Evolutionary conservation across 1,284 basidiomycete genomes (phyloP).

Genomic region (Hymenochaete sp.): DNA sequence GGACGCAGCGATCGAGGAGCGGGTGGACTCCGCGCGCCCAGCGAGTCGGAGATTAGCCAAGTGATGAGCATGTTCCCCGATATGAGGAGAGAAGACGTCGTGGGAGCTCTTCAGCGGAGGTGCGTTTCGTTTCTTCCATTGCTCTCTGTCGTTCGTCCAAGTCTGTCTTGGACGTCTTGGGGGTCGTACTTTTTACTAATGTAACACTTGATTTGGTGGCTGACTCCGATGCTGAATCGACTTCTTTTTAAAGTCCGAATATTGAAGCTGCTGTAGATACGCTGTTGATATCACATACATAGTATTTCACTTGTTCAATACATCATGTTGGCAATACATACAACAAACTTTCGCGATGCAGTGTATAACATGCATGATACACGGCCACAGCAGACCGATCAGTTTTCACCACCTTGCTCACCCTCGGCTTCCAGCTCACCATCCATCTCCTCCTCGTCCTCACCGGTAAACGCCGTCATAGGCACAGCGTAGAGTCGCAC

Average conservation of each 20-base stretch:
- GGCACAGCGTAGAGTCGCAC: constrained; percentile 93
- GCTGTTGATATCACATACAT: constrained; percentile 45
- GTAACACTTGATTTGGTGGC: neutral
- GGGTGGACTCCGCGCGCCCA: constrained; percentile 56
- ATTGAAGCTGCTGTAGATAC: constrained; percentile 76
- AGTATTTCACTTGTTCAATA: neutral
- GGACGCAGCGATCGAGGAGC: constrained; percentile 43
- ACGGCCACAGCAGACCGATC: constrained; percentile 1
- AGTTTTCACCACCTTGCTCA: constrained; percentile 32
- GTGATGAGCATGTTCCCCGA: constrained; percentile 79
- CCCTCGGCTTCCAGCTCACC: constrained; percentile 49
- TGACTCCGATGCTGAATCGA: constrained; percentile 7
- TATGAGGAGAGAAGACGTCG: constrained; percentile 63
- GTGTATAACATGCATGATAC: too few relatives aligned
- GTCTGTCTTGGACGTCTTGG: neutral
- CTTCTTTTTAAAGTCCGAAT: constrained; percentile 45
- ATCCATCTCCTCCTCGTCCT: constrained; percentile 48
- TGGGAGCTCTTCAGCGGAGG: constrained; percentile 76
- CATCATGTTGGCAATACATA: too few relatives aligned
- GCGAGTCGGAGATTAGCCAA: constrained; percentile 66
- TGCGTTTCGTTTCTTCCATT: constrained; percentile 29
- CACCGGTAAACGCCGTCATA: constrained; percentile 69
- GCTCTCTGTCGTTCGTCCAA: neutral
- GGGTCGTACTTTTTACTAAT: neutral
- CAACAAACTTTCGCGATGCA: too few relatives aligned